A percentile compares a stretch with the other conserved stretches of the same genome.
Evolutionary conservation across 768 basidiomycete species (phyloP).

Genomic region (Mycena olivaceomarginata): DNA sequence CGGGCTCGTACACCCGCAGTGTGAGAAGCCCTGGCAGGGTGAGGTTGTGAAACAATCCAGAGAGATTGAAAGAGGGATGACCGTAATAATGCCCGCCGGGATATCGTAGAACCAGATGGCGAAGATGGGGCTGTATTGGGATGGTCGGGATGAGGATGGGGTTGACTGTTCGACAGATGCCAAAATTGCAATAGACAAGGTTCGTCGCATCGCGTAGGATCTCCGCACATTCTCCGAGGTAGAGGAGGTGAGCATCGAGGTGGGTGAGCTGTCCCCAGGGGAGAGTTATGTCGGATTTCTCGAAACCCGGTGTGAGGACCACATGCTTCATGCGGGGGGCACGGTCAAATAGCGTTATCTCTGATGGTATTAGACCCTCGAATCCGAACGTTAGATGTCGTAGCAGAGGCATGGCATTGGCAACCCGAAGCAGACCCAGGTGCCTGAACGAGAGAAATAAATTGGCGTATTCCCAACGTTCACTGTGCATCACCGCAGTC

Average conservation of each 20-base stretch:
- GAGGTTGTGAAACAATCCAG: not conserved
- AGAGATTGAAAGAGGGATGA: not conserved
- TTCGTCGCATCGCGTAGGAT: not conserved
- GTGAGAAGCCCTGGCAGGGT: not conserved
- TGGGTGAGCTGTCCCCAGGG: conserved; percentile 6
- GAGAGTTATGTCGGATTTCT: too few species aligned
- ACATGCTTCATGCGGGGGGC: too few species aligned
- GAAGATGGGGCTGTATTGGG: not conserved
- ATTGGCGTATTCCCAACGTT: too few species aligned
- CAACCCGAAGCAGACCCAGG: too few species aligned
- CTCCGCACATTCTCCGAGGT: not conserved
- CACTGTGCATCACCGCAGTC: too few species aligned
- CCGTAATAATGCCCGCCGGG: too few species aligned
- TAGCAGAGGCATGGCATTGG: too few species aligned
- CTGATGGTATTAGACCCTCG: too few species aligned
- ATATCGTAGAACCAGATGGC: not conserved
- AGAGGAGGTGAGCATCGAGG: not conserved
- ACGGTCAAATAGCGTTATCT: too few species aligned
- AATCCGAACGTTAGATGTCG: too few species aligned
- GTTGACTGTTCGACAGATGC: not conserved
- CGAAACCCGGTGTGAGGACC: too few species aligned
- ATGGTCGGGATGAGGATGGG: not conserved
- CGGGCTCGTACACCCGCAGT: not conserved
- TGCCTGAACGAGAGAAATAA: too few species aligned
- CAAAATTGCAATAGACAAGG: not conserved